Evolutionary conservation across 257 asterid species (phyloP), one percentile per base, ranked within the genome.

Genomic region (Nicotiana benthamiana): DNA sequence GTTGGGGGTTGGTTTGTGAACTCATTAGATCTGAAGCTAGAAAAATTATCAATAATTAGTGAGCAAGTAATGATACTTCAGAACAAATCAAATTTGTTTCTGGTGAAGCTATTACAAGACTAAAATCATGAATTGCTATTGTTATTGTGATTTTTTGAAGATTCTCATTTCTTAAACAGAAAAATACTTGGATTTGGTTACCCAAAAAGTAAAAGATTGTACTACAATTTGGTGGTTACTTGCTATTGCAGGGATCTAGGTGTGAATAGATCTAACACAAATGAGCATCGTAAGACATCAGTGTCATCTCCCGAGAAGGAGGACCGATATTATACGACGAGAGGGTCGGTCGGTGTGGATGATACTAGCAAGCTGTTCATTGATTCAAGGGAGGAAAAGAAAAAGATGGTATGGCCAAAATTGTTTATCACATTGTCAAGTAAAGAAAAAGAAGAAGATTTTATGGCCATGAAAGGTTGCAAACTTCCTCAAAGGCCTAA

Each of bases 301-400:
- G 75, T 87, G 7, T 85, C 92, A 15, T 92, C 98, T 4, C 96
- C 97, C 0, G 97, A 93, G 89, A 94, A 92, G 84, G 98, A 94
- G 86, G 98, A 94, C 54, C 86, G 97, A 75, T 91, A 91, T 83
- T 92, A 90, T 72, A 90, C 97, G 0, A 94, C 98, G 0, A 87
- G 98, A 81, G 94, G 97, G 18, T 89, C 96, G 1, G 92, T 89
- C 32, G 97, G 89, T 36, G 81, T 92, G 34, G 98, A 92, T 7
- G 97, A 92, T 82, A 79, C 83, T 56, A 80, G 84, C 85, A 92
- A 88, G 85, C 75, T 86, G 40, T 89, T 89, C 77, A 28, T 81
- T 34, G 86, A 89, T 79, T 86, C 91, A 59, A 83, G 75, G 81
- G 87, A 83, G 80, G 89, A 86, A 40, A 83, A 75, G 66, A 86